These are phyloP conservation scores for Gossypium anomalum DNA, from an alignment of 345 rosid genomes.

Conservation along the genomic window DNA sequence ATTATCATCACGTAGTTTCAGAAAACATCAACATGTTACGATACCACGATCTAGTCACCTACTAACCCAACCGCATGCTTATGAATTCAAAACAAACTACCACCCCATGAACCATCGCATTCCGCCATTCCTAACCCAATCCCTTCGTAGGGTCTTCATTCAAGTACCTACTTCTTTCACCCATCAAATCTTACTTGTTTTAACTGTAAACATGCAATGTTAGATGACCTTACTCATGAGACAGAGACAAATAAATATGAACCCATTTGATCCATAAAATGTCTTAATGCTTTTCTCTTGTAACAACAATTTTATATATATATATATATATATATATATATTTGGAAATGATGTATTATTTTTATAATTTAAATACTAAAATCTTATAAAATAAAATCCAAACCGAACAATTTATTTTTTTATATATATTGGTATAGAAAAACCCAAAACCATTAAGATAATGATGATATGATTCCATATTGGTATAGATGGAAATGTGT, in stretches of 20 bases:
- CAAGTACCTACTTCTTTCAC: background rate
- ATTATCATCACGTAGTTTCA: background rate
- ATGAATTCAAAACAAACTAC: background rate
- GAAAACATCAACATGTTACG: background rate
- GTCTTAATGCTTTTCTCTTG: too few relatives aligned
- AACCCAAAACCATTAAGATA: too few relatives aligned
- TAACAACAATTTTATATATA: too few relatives aligned
- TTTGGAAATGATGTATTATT: too few relatives aligned
- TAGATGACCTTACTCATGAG: background rate
- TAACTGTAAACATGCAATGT: conserved; percentile 5
- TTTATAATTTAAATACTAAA: too few relatives aligned
- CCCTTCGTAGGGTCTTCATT: background rate
- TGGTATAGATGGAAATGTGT: background rate
- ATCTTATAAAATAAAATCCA: too few relatives aligned
- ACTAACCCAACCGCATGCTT: background rate
- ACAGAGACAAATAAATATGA: background rate
- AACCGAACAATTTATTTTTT: too few relatives aligned
- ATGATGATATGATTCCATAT: too few relatives aligned
- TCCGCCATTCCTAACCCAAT: background rate
- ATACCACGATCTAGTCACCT: background rate
- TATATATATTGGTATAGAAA: too few relatives aligned
- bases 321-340: too few relatives aligned
- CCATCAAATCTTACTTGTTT: background rate
- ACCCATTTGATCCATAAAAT: background rate
- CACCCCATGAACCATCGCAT: background rate